Percentiles rank a stretch among this genome's conserved stretches.
Evolutionary conservation across 73 alveolate species (phyloP).

Genomic region (Tetrahymena borealis): DNA sequence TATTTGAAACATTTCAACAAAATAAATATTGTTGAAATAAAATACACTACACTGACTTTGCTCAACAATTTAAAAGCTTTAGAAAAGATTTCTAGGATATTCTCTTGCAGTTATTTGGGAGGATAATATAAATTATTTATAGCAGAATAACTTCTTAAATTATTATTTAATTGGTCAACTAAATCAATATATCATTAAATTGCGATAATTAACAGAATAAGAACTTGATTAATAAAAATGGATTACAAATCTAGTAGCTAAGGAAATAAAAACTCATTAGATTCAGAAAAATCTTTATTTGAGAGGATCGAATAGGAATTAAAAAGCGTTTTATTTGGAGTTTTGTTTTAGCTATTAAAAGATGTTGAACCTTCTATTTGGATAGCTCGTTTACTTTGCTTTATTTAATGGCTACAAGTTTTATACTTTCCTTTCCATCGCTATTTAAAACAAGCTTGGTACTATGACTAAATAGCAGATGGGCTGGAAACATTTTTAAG

Average conservation of each 20-base stretch:
- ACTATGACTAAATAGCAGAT: neutral
- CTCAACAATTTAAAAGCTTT: too few species aligned
- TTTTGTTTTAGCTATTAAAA: conserved; percentile 33
- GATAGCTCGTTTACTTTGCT: conserved; percentile 28
- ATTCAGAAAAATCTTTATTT: conserved; percentile 41
- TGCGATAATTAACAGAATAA: too few species aligned
- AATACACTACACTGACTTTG: too few species aligned
- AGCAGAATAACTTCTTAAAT: too few species aligned
- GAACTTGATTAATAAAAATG: too few species aligned
- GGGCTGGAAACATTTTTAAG: conserved; percentile 18
- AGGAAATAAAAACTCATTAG: conserved; percentile 3
- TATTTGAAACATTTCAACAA: too few species aligned
- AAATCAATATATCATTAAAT: too few species aligned
- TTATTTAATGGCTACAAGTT: conserved; percentile 39
- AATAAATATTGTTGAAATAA: too few species aligned
- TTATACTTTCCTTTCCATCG: conserved; percentile 35
- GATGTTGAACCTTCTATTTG: conserved; percentile 47
- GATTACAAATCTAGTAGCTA: neutral
- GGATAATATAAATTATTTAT: too few species aligned
- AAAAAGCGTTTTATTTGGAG: conserved; percentile 32
- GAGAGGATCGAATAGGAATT: conserved; percentile 42
- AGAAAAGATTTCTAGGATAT: too few species aligned
- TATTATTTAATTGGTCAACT: too few species aligned
- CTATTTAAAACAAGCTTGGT: conserved; percentile 40
- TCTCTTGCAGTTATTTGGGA: too few species aligned